Base-by-base conservation (phyloP, 257 asterid species). In the Avicennia marina region DNA sequence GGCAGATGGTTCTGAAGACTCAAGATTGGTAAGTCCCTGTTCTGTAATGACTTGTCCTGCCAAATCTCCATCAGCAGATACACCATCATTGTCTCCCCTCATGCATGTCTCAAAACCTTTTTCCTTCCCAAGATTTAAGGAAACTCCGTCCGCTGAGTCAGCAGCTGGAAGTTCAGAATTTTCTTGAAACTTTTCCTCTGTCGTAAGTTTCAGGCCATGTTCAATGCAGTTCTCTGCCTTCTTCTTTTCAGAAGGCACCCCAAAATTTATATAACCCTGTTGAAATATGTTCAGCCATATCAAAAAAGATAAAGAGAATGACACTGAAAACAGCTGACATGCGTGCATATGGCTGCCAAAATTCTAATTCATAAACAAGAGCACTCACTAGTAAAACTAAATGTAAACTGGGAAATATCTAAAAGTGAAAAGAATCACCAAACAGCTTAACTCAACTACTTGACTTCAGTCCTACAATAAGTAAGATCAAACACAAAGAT, bases 201-300 rank as follows among this genome's bases (percentile, higher is more conserved):
- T 72, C 48, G 69, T 63, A 65, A 79, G 81, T 70, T 85, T 75
- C 65, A 78, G 47, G 67, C 76, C 83, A 60, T 71, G 86, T 36
- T 71, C 71, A 69, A 66, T 60, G 72, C 76, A 73, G 64, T 64
- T 75, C 44, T 69, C 85, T 21, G 68, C 75, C 68, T 75, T 82
- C 43, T 64, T 75, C 74, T 84, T 87, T 65, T 60, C 78, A 47
- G 83, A 83, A 72, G 95, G 89, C 71, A 86, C 88, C 52, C 97
- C 99, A 74, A 77, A 86, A 78, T 93, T 93, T 74, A 93, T 82
- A 64, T 82, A 82, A 48, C 99, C 99, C 99, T 93, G 87, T 62
- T 48, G 34, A 72, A 46, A 45, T 43, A 46, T 11, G 29, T 68
- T 41, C 33, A 34, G 42, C 52, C 45, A 53, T 33, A n/a, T n/a